Base-by-base conservation (phyloP, 441 rosid species). In the Manihot esculenta region DNA sequence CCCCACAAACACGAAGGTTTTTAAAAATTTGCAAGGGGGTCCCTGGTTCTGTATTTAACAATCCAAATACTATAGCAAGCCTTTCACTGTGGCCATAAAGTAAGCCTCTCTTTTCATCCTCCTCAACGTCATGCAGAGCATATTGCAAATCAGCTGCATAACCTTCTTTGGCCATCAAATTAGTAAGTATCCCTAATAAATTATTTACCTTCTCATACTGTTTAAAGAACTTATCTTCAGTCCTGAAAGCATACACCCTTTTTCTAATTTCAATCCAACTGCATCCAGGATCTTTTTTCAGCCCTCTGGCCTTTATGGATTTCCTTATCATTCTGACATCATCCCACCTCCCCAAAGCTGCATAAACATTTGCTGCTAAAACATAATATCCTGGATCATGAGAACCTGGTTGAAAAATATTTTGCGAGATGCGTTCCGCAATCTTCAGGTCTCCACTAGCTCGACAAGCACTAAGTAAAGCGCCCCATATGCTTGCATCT, bases 381-480 rank as follows among this genome's bases (percentile, higher is more conserved):
- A 89, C 81, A 47, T 80, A 84, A 79, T 89, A 84, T 42, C 91
- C 91, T 0, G 82, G 74, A 74, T 84, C 84, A 54, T 84, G 80
- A 24, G 85, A 77, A 67, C 81, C 81, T 75, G 82, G 69, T 59
- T 84, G 87, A 65, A 83, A 74, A 63, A 89, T 78, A 75, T 48
- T 79, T 70, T 72, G 72, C 3, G 86, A 83, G 20, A 82, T 81
- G 30, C 82, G 84, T 60, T 89, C 86, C 30, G 83, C 86, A 44
- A 80, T 70, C 71, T 84, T 80, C 73, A 74, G 71, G 63, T 82
- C 75, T 48, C 83, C 81, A 59, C 81, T 75, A n/a, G 71, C 78
- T n/a, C 55, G 81, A 61, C 94, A 90, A 64, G 97, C 91, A 58
- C 97, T 87, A 1, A 94, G 95, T 72, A 94, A 81, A 50, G 97